phyloP scores from a whole-genome alignment of 1,284 basidiomycete genomes.

The Rhodotorula sp. region DNA sequence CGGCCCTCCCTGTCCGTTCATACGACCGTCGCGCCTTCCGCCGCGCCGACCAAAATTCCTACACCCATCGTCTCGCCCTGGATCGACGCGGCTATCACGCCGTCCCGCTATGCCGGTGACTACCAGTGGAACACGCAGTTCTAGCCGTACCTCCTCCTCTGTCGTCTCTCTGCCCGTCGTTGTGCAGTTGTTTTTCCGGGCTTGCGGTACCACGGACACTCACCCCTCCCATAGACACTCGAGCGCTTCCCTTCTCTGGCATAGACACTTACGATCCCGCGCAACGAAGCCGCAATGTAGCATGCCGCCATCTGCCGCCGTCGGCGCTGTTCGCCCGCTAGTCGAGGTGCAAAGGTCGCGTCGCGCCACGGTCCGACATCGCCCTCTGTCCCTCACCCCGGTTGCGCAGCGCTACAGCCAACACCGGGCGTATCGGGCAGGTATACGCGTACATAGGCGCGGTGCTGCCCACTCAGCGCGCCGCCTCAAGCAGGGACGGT shows the following conservation, averaged over 20 bases:
- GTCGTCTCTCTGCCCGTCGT: not conserved
- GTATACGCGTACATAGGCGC: too few species aligned
- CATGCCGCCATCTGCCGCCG: not conserved
- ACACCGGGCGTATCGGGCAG: too few species aligned
- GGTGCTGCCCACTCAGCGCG: too few species aligned
- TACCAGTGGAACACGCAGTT: not conserved
- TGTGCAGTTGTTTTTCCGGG: not conserved
- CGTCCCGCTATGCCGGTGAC: conserved; percentile 20
- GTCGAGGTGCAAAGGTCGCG: too few species aligned
- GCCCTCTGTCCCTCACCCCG: not conserved
- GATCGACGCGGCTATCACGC: conserved; percentile 28
- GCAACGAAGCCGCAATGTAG: not conserved
- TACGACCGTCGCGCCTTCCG: conserved; percentile 6
- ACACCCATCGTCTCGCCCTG: conserved; percentile 17
- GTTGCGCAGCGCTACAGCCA: too few species aligned
- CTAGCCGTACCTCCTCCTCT: not conserved
- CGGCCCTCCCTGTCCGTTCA: conserved; percentile 6
- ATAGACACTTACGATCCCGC: not conserved
- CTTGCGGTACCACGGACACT: not conserved
- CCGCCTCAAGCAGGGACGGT: too few species aligned
- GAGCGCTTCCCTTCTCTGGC: not conserved
- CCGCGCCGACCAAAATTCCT: not conserved
- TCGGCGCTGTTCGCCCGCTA: too few species aligned
- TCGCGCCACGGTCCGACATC: not conserved
- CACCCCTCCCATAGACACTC: not conserved